phyloP scores from a whole-genome alignment of 2,329 filamentous ascomycete genomes.

The Ophiostoma triangulosporum region DNA sequence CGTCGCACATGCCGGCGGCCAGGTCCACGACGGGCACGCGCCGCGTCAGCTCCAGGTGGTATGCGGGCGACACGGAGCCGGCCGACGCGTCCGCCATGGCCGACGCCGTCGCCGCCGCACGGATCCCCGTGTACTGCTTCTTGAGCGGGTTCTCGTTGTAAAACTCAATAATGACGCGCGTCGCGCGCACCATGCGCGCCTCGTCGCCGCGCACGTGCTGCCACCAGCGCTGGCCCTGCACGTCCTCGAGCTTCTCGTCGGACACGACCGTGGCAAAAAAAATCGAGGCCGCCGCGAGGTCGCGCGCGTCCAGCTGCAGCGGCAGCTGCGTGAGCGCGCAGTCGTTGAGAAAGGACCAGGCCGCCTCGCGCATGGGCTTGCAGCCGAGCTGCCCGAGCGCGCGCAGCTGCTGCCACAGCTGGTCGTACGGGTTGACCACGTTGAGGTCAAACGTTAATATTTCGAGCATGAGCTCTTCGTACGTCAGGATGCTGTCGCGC shows the following conservation, averaged over 20 bases:
- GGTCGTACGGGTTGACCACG: conserved; percentile 75
- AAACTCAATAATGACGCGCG: conserved; percentile 61
- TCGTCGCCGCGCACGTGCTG: conserved; percentile 59
- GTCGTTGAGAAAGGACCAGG: conserved; percentile 89
- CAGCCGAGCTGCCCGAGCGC: conserved; percentile 12
- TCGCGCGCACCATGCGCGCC: conserved; percentile 55
- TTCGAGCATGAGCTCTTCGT: conserved; percentile 88
- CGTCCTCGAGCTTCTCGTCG: conserved; percentile 61
- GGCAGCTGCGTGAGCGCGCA: conserved; percentile 74
- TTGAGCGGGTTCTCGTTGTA: conserved; percentile 50
- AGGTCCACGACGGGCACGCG: conserved; percentile 27
- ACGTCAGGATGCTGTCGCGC: conserved; percentile 83
- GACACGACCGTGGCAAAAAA: conserved; percentile 75
- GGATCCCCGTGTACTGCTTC: conserved; percentile 25
- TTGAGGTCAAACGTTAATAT: conserved; percentile 87
- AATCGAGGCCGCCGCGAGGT: conserved; percentile 72
- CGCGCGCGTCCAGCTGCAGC: conserved; percentile 62
- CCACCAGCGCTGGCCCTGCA: conserved; percentile 77
- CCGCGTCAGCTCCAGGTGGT: conserved; percentile 42
- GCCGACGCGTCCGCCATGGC: background rate
- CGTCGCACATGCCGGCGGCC: background rate
- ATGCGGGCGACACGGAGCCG: conserved; percentile 32
- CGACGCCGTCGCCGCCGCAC: background rate
- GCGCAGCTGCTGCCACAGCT: conserved; percentile 63
- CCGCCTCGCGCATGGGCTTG: conserved; percentile 15